These are phyloP conservation scores for Suillus hirtellus DNA, from an alignment of 768 basidiomycete genomes.

Conservation along the genomic window DNA sequence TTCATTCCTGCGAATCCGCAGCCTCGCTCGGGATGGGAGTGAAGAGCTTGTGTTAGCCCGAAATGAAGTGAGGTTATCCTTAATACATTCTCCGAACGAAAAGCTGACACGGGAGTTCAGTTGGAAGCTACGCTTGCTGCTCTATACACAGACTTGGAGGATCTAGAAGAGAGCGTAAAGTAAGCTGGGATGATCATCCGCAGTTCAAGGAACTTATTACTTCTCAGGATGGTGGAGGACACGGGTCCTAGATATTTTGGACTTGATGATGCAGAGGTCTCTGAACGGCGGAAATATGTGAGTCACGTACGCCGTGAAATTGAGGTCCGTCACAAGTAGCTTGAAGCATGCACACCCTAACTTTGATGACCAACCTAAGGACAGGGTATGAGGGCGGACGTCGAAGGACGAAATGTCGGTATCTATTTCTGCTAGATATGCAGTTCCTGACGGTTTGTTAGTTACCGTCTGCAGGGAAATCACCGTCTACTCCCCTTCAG, in stretches of 20 bases:
- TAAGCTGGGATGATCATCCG: slow-evolving; percentile 35
- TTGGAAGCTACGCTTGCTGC: slow-evolving; percentile 74
- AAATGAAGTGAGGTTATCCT: slow-evolving; percentile 57
- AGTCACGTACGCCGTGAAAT: slow-evolving; percentile 72
- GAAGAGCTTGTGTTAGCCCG: slow-evolving; percentile 81
- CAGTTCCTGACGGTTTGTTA: not conserved
- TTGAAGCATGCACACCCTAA: slow-evolving; percentile 17
- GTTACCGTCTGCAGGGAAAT: slow-evolving; percentile 3
- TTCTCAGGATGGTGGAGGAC: slow-evolving; percentile 76
- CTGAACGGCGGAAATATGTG: slow-evolving; percentile 75
- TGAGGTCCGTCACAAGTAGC: slow-evolving; percentile 52
- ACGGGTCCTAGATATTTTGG: slow-evolving; percentile 85
- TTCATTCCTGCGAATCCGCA: slow-evolving; percentile 77
- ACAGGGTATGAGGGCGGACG: slow-evolving; percentile 75
- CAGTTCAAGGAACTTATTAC: slow-evolving; percentile 13
- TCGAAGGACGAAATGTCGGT: slow-evolving; percentile 31
- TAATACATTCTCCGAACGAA: slow-evolving; percentile 1
- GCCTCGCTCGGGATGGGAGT: slow-evolving; percentile 68
- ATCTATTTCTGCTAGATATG: not conserved
- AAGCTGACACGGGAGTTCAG: slow-evolving; percentile 35
- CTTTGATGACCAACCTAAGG: slow-evolving; percentile 39
- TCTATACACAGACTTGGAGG: slow-evolving; percentile 86
- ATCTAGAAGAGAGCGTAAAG: slow-evolving; percentile 94
- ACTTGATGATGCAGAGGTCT: slow-evolving; percentile 75
- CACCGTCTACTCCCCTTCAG: slow-evolving; percentile 14